Base-by-base conservation (phyloP, 2,329 filamentous ascomycete species). In the Neofusicoccum cordaticola region DNA sequence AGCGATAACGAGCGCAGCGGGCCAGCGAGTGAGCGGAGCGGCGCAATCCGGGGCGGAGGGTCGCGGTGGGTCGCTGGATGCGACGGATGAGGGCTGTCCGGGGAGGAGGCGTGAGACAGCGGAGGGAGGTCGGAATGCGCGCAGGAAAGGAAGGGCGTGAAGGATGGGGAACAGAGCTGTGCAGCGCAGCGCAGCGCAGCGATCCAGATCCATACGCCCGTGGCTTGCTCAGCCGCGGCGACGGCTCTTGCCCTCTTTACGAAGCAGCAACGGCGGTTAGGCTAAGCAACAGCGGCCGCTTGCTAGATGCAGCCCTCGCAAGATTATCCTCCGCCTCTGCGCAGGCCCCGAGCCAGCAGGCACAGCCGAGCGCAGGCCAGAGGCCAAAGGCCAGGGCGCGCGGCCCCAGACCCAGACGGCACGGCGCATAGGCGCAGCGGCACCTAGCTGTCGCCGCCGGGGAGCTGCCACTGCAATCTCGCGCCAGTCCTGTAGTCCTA, bases 1-100 rank as follows among this genome's bases (percentile, higher is more conserved):
- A 64, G 51, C 62, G 47, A 63, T 9, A 63, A 53, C 60, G 60
- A 52, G 45, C 27, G 56, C 56, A 8, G 61, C 34, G 58, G 37
- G 9, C 4, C 19, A 39, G 47, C 39, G 41, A 50, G 47, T 27
- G 62, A 47, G 44, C 39, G 61, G 60, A 42, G 37, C 22, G 45
- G 37, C 35, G 60, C 39, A 31, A n/a, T 56, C 39, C 19, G 31
- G 27, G 48, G 31, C 4, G 47, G 31, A 13, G 13, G 17, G 5
- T 13, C 7, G 50, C 50, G 12, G 51, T 22, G 22, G 37, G 39
- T 11, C n/a, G 61, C n/a, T 44, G 39, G 27, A 22, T 41, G 37
- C 15, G 15, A n/a, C 34, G 39, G 42, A 34, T 7, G 27, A 22
- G 34, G 4, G 8, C 1, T 9, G 45, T 4, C 45, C 34, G 17